These are phyloP conservation scores for Phytophthora boehmeriae DNA, from an alignment of 352 stramenopile genomes.

Conservation along the genomic window DNA sequence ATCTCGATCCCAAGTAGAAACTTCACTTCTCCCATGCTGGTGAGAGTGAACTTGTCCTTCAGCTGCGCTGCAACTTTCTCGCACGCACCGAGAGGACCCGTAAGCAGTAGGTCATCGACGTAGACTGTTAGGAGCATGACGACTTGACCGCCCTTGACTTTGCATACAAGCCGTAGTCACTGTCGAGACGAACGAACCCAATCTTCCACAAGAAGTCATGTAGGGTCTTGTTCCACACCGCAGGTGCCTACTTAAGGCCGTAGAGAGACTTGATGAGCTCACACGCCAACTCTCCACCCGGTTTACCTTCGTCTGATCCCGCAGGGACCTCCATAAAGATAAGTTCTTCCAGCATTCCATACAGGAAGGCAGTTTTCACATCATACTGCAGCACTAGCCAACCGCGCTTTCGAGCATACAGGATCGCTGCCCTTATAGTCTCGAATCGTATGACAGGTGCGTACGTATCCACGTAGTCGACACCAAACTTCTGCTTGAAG, in stretches of 20 bases:
- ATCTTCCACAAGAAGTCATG: not conserved
- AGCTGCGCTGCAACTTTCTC: too few relatives aligned
- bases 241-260: constrained; percentile 16
- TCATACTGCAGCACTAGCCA: too few relatives aligned
- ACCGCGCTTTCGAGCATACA: constrained; percentile 4
- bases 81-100: too few relatives aligned
- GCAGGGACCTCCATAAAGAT: constrained; percentile 13
- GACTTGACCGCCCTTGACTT: constrained; percentile 3
- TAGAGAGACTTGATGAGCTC: constrained; percentile 17
- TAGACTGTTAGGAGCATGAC: constrained; percentile 13
- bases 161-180: constrained; percentile 12
- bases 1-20: constrained; percentile 13
- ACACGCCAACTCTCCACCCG: not conserved
- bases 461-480: too few relatives aligned
- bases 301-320: constrained; percentile 4
- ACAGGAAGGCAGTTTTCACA: too few relatives aligned
- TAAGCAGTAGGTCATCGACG: constrained; percentile 16
- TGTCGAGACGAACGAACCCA: constrained; percentile 10
- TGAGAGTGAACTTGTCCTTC: constrained; percentile 16
- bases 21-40: constrained; percentile 22
- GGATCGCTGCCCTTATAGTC: constrained; percentile 14
- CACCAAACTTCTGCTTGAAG: too few relatives aligned
- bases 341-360: too few relatives aligned
- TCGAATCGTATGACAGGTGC: too few relatives aligned
- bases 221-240: constrained; percentile 18